Conservation (phyloP, 2,329 filamentous ascomycete species). For the Fusarium sp. region DNA sequence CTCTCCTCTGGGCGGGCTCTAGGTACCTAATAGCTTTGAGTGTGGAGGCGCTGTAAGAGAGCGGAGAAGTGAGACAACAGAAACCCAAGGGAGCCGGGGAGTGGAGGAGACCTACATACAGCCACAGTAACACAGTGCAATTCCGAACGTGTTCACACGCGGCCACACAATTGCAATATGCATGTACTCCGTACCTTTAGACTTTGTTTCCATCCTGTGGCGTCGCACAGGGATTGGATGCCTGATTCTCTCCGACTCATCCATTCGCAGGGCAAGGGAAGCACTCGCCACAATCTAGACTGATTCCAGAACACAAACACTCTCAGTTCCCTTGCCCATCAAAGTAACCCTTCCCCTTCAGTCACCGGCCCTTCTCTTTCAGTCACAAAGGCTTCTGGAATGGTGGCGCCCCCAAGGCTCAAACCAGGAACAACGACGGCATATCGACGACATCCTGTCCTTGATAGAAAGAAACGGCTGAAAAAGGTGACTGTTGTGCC, state of each 20-base stretch:
- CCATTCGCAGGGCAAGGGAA: constrained; percentile 27
- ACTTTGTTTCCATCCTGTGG: constrained; percentile 13
- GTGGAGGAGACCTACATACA: constrained; percentile 7
- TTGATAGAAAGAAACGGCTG: background rate
- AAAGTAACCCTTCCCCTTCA: constrained; percentile 11
- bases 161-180: background rate
- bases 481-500: background rate
- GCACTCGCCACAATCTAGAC: constrained; percentile 37
- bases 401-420: constrained; percentile 27
- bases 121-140: constrained; percentile 31
- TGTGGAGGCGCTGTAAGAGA: constrained; percentile 37
- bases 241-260: constrained; percentile 24
- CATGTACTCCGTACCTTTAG: background rate
- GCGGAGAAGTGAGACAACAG: constrained; percentile 40
- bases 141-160: background rate
- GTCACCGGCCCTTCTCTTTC: constrained; percentile 11
- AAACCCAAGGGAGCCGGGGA: constrained; percentile 14
- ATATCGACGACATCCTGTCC: constrained; percentile 2
- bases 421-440: constrained; percentile 16
- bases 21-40: constrained; percentile 22
- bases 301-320: constrained; percentile 36
- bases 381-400: constrained; percentile 20
- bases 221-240: constrained; percentile 7
- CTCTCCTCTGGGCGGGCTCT: background rate
- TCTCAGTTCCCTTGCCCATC: constrained; percentile 17